Evolutionary conservation across 257 asterid species (phyloP).

Genomic region (Fraxinus cuspidata): DNA sequence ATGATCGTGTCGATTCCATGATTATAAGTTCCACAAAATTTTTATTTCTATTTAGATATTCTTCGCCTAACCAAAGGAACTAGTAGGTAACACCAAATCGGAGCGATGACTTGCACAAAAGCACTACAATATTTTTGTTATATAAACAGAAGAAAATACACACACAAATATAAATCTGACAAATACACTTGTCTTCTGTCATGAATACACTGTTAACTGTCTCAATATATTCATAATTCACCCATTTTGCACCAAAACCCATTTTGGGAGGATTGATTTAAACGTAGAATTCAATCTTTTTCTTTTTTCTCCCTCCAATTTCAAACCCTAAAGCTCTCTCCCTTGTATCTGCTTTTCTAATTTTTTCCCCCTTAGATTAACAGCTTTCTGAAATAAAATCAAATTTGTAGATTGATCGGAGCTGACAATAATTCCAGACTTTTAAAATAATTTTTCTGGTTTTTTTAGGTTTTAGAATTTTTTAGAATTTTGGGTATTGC

Average conservation of each 20-base stretch:
- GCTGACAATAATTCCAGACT: neutral
- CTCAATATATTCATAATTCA: neutral
- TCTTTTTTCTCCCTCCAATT: constrained; percentile 31
- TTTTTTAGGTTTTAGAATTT: neutral
- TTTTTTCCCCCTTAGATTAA: neutral
- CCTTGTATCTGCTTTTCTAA: neutral
- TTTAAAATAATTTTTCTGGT: neutral
- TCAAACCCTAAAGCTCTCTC: constrained; percentile 26
- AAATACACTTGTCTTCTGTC: neutral
- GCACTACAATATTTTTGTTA: neutral
- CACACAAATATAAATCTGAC: too few species aligned
- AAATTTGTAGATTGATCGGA: constrained; percentile 25
- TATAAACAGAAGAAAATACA: neutral
- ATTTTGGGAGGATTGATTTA: constrained; percentile 36
- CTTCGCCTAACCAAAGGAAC: neutral
- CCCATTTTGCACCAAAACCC: neutral
- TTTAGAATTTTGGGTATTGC: too few species aligned
- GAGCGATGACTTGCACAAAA: neutral
- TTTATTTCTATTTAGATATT: too few species aligned
- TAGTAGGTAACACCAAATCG: neutral
- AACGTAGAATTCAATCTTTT: constrained; percentile 38
- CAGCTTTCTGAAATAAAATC: neutral
- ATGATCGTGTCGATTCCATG: too few species aligned
- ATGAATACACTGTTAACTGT: neutral
- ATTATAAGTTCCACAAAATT: too few species aligned